Base-by-base conservation (phyloP, 2,329 filamentous ascomycete species). In the Colletotrichum plurivorum region DNA sequence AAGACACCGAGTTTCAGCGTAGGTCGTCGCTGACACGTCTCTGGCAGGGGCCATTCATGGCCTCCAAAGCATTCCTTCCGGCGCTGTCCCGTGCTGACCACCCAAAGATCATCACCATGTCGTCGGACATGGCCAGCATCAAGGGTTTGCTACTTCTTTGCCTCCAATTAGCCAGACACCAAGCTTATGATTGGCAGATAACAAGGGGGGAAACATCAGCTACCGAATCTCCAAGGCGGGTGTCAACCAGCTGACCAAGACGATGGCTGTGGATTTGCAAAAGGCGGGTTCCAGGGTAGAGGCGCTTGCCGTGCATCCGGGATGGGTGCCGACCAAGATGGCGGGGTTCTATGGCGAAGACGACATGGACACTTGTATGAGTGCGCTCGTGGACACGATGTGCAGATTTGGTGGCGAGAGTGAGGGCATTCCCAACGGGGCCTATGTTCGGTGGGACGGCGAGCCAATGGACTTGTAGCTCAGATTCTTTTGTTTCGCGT, bases 221-320 rank as follows among this genome's bases (percentile, higher is more conserved):
- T 72, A 73, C 60, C 67, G 71, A 12, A 64, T 72, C 20, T 72
- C 71, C 58, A 72, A 73, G 60, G 48, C 71, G 8, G 71, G 63
- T 3, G 43, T 72, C 20, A 73, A 72, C 62, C 68, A 72, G 55
- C 31, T 72, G 18, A 73, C 71, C n/a, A 69, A 64, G 39, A 73
- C 71, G 12, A 67, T 71, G 48, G 69, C 71, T 5, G 48, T 64
- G 13, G 71, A 73, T 51, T 54, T 71, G 45, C 46, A 8, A 5
- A 36, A 16, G 41, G 27, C 43, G 48, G 52, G 51, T 4, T 59
- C 63, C 13, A 64, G 55, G 6, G 60, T 71, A 18, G 48, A 59
- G 31, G 55, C 60, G 15, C 53, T 73, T 15, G 71, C 71, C 3
- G 63, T 73, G 22, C 70, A 72, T 27, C 71, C 70, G 4, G 71